A percentile compares a stretch with the other conserved stretches of the same genome.
Conservation (phyloP, 129 eudicot genomes). For the Rutidosis leptorrhynchoides region DNA sequence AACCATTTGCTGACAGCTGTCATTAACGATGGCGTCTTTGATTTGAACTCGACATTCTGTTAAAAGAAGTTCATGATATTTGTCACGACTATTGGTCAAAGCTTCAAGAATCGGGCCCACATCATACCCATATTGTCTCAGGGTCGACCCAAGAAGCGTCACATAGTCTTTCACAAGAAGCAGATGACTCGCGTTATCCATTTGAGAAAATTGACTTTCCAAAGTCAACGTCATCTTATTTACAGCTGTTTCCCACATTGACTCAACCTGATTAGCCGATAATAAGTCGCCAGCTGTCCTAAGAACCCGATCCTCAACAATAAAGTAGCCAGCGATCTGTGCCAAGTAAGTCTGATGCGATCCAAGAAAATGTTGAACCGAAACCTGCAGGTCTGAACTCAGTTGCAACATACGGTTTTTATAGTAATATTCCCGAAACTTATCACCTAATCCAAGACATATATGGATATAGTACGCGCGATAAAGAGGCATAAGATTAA, state of each 20-base stretch:
- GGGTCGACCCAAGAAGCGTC: slow-evolving; percentile 79
- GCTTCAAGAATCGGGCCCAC: slow-evolving; percentile 61
- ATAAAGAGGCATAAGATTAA: slow-evolving; percentile 80
- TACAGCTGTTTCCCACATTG: slow-evolving; percentile 92
- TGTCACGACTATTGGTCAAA: slow-evolving; percentile 61
- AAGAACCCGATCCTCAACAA: slow-evolving; percentile 88
- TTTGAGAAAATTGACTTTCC: slow-evolving; percentile 62
- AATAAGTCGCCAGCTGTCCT: slow-evolving; percentile 88
- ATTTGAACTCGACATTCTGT: slow-evolving; percentile 65
- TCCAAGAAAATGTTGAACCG: slow-evolving; percentile 64
- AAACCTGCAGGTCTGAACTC: slow-evolving; percentile 84
- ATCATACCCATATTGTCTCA: slow-evolving; percentile 78
- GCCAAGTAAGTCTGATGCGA: slow-evolving; percentile 73
- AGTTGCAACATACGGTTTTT: slow-evolving; percentile 76
- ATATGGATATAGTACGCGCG: slow-evolving; percentile 76
- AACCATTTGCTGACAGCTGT: slow-evolving; percentile 73
- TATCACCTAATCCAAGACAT: slow-evolving; percentile 69
- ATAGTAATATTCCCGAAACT: slow-evolving; percentile 84
- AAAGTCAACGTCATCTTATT: slow-evolving; percentile 52
- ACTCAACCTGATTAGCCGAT: slow-evolving; percentile 61
- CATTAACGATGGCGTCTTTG: slow-evolving; percentile 49
- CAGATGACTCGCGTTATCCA: slow-evolving; percentile 74
- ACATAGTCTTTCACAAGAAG: slow-evolving; percentile 83
- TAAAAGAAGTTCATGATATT: slow-evolving; percentile 78
- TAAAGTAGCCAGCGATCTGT: slow-evolving; percentile 78